Evolutionary conservation across 1,284 basidiomycete genomes (phyloP), one percentile per base, ranked within the genome.

Genomic region (Rhizoctonia solani): DNA sequence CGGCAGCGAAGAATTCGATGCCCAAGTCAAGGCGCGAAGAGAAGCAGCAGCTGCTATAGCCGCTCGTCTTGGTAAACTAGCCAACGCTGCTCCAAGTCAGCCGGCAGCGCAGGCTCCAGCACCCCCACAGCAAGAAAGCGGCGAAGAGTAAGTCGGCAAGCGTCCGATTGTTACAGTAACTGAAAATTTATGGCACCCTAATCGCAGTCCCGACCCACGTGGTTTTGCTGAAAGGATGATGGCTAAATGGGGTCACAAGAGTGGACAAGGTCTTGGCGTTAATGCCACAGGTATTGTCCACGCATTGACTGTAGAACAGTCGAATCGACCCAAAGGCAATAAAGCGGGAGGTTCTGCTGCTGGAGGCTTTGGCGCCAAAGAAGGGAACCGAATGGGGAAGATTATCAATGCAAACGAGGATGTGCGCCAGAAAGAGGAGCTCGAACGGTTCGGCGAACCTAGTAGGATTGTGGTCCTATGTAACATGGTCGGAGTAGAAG

Each of bases 201-300:
- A 32, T 11, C 67, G 19, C 69, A 88, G 88, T 70, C 79, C 83
- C 50, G 85, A 89, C 70, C 84, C 86, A 0, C 85, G 85, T 63
- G 84, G 83, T 6, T 93, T 93, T 73, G 91, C 90, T 19, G 85
- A 87, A 13, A 85, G 89, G 27, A 75, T 92, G 69, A 93, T 94
- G 92, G 88, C 90, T 4, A 95, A 93, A 78, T 96, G 91, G 90
- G 95, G 95, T 0, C 93, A 97, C 77, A 90, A 91, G 74, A 90
- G 94, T 74, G 95, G 95, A 1, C 88, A 94, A 77, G 95, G 93
- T 11, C 83, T 97, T 1, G 95, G 94, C 53, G 87, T 84, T 0
- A 87, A 89, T 69, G 90, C 88, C 1, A 83, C 84, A 11, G 95
- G 95, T 4, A 95, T 97, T 65, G 85, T 93, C 47, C 89, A 95